These are phyloP conservation scores for Thymus quinquecostatus DNA, from an alignment of 257 asterid species.

Conservation along the genomic window DNA sequence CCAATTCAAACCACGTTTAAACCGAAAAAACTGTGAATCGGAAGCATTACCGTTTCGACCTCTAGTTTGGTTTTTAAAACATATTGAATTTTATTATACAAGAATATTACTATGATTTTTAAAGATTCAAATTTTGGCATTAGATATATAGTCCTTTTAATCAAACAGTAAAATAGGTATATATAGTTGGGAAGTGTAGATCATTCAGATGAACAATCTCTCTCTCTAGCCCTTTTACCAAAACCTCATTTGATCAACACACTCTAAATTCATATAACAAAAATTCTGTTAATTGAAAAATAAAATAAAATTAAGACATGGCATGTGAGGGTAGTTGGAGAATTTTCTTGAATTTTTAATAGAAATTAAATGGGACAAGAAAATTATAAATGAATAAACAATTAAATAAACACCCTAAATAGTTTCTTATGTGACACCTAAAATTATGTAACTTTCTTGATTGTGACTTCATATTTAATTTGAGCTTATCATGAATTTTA, in stretches of 20 bases:
- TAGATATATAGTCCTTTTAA: background rate
- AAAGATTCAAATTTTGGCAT: background rate
- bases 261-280: background rate
- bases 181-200: conserved; percentile 17
- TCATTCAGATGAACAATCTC: conserved; percentile 29
- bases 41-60: too few relatives aligned
- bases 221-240: background rate
- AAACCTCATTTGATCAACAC: background rate
- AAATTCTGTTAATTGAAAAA: too few relatives aligned
- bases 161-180: background rate
- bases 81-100: too few relatives aligned
- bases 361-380: background rate
- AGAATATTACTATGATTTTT: too few relatives aligned
- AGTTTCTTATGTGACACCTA: too few relatives aligned
- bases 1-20: too few relatives aligned
- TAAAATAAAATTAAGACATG: background rate
- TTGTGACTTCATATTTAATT: background rate
- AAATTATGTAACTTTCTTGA: background rate
- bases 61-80: too few relatives aligned
- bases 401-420: too few relatives aligned
- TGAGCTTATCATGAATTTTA: background rate
- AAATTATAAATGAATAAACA: background rate
- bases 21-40: too few relatives aligned
- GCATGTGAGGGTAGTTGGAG: conserved; percentile 24
- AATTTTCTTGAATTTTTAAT: background rate